Base-by-base conservation (phyloP, 2,329 filamentous ascomycete species). In the Pseudogymnoascus sp. region DNA sequence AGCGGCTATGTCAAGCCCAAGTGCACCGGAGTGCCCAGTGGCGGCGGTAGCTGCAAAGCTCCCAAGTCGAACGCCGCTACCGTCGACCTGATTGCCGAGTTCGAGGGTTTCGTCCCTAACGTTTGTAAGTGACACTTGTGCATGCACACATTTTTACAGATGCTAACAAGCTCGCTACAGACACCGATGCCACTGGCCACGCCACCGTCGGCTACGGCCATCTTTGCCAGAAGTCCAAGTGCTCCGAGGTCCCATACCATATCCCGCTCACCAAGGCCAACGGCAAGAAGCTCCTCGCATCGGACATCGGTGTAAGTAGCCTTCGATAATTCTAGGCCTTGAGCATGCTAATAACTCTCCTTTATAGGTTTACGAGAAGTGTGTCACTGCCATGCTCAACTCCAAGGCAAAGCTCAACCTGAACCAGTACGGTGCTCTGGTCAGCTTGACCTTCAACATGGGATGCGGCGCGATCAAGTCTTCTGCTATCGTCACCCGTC, bases 11-110 rank as follows among this genome's bases (percentile, higher is more conserved):
- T 50, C 43, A 50, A 50, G 43, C 43, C 43, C 2, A 50, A 50
- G 41, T 43, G 61, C 59, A 43, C 20, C 63, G 61, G 90, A 0
- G 91, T 92, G 6, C 7, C 7, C 63, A 61, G 91, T 0, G 91
- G 61, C 47, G 43, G 33, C 62, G 62, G 91, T 0, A 91, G 30
- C 47, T 71, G 68, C 76, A 77, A 20, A 25, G 25, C 60, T 5
- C 68, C 69, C 6, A 57, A 62, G 3, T 67, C 74, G 59, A 76
- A 75, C 62, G 61, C 62, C 12, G 71, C 70, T 8, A 74, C 73
- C 9, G 61, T 75, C 20, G 43, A 66, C 57, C 66, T 75, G 15
- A 73, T 76, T 62, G 75, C 75, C 59, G 66, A 71, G 63, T 75
- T 72, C 47, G 73, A 75, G 63, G 70, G 70, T 28, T 73, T 72